A percentile compares a stretch with the other conserved stretches of the same genome.
These are phyloP conservation scores for Thermothelomyces thermophilus DNA, from an alignment of 2,329 filamentous ascomycete species.

Conservation along the genomic window DNA sequence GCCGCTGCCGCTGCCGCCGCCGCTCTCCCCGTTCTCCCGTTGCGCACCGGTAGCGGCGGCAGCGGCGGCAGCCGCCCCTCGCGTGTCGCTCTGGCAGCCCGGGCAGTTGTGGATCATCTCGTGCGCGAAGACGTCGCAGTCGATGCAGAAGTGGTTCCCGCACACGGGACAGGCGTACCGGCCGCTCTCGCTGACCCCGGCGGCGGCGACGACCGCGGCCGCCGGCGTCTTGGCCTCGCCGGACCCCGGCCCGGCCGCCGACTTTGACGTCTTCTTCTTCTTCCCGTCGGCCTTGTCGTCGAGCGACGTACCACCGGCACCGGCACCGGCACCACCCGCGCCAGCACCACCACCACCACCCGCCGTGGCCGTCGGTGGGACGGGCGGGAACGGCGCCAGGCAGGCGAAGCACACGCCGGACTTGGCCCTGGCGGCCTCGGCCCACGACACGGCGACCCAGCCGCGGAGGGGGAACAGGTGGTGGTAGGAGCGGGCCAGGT, in stretches of 20 bases:
- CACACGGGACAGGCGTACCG: constrained; percentile 89
- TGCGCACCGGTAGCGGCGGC: neutral
- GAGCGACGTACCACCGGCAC: too few species aligned
- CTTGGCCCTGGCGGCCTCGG: constrained; percentile 45
- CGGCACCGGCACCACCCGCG: too few species aligned
- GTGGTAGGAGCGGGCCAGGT: constrained; percentile 87
- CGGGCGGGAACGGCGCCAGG: constrained; percentile 60
- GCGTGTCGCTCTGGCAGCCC: constrained; percentile 62
- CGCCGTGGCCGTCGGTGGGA: constrained; percentile 20
- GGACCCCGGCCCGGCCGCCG: constrained; percentile 12
- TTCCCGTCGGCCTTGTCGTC: constrained; percentile 14
- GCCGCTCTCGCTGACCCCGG: constrained; percentile 72
- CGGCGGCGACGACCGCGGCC: constrained; percentile 35
- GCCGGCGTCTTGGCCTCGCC: constrained; percentile 8
- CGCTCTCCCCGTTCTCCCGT: neutral
- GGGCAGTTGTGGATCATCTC: constrained; percentile 95
- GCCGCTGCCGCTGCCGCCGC: neutral
- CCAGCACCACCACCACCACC: too few species aligned
- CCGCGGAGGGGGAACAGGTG: constrained; percentile 86
- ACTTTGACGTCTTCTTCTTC: neutral
- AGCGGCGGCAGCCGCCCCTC: constrained; percentile 16
- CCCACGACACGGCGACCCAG: constrained; percentile 87
- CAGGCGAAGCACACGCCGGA: constrained; percentile 73
- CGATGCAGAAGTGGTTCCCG: constrained; percentile 88
- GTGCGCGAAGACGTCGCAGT: constrained; percentile 93